phyloP scores from a whole-genome alignment of 2,329 filamentous ascomycete genomes.

The Colletotrichum sp. region DNA sequence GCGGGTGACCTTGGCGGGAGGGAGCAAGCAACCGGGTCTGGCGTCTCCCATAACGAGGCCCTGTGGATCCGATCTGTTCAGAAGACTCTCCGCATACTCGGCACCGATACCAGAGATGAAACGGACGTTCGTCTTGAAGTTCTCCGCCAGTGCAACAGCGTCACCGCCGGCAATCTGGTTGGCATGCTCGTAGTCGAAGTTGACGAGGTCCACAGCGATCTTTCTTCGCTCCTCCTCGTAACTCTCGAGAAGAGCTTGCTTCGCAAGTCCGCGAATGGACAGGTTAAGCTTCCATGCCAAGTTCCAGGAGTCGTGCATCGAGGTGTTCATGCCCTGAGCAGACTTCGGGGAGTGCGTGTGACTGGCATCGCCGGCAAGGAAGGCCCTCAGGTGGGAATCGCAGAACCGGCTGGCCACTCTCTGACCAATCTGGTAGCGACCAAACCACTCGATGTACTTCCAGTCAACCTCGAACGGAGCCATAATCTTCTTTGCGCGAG shows the following conservation, averaged over 20 bases:
- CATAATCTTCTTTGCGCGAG: slow-evolving; percentile 66
- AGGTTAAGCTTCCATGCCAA: slow-evolving; percentile 58
- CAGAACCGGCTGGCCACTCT: slow-evolving; percentile 74
- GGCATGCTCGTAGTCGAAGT: slow-evolving; percentile 64
- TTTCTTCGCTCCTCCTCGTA: slow-evolving; percentile 69
- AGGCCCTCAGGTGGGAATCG: slow-evolving; percentile 65
- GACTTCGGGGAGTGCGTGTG: slow-evolving; percentile 77
- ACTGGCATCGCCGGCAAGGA: slow-evolving; percentile 73
- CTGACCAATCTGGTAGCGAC: slow-evolving; percentile 73
- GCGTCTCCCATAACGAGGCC: slow-evolving; percentile 51
- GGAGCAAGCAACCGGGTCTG: slow-evolving; percentile 60
- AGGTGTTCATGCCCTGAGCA: slow-evolving; percentile 71
- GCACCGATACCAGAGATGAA: slow-evolving; percentile 78
- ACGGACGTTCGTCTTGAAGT: slow-evolving; percentile 73
- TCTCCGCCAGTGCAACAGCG: slow-evolving; percentile 65
- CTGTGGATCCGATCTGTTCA: slow-evolving; percentile 50
- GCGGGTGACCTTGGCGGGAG: slow-evolving; percentile 73
- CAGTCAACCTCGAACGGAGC: slow-evolving; percentile 61
- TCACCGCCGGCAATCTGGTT: slow-evolving; percentile 67
- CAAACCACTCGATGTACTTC: slow-evolving; percentile 73
- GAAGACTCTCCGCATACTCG: slow-evolving; percentile 57
- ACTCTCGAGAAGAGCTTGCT: slow-evolving; percentile 59
- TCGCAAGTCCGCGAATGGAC: slow-evolving; percentile 59
- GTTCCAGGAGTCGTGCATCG: slow-evolving; percentile 68
- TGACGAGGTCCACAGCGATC: slow-evolving; percentile 62